phyloP scores from a whole-genome alignment of 305 asterid species.

The Striga hermonthica region DNA sequence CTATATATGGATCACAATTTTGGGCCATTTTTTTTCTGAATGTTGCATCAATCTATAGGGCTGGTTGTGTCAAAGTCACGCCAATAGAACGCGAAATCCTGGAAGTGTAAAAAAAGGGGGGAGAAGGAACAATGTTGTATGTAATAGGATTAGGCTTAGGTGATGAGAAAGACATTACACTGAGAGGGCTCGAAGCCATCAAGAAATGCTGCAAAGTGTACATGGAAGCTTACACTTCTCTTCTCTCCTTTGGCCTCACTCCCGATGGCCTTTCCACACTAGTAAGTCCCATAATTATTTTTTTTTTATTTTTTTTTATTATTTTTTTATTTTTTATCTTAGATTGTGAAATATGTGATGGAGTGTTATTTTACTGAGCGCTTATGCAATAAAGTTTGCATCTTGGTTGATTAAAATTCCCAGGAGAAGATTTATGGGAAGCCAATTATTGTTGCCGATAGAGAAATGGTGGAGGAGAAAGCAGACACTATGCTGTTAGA shows the following conservation, averaged over 20 bases:
- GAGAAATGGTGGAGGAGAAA: constrained; percentile 90
- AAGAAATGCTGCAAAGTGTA: constrained; percentile 61
- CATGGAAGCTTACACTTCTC: constrained; percentile 93
- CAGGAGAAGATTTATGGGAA: constrained; percentile 81
- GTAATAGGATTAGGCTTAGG: constrained; percentile 76
- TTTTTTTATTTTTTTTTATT: neutral
- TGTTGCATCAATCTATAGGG: no score
- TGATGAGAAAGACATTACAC: constrained; percentile 73
- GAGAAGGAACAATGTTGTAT: constrained; percentile 49
- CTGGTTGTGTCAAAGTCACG: neutral
- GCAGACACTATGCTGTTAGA: constrained; percentile 72
- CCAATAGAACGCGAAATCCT: neutral
- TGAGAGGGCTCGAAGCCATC: constrained; percentile 86
- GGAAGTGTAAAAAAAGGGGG: neutral
- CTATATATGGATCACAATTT: no score
- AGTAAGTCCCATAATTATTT: constrained; percentile 33
- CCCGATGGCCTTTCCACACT: constrained; percentile 66
- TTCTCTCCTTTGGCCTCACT: constrained; percentile 83
- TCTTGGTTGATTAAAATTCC: constrained; percentile 26
- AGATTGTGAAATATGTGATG: neutral
- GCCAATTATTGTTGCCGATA: constrained; percentile 63
- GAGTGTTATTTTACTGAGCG: neutral
- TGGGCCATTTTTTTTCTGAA: no score
- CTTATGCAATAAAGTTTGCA: constrained; percentile 26
- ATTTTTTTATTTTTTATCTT: neutral